Conservation (phyloP, 2,329 filamentous ascomycete species). For the Cladosporium austrohemisphaericum region DNA sequence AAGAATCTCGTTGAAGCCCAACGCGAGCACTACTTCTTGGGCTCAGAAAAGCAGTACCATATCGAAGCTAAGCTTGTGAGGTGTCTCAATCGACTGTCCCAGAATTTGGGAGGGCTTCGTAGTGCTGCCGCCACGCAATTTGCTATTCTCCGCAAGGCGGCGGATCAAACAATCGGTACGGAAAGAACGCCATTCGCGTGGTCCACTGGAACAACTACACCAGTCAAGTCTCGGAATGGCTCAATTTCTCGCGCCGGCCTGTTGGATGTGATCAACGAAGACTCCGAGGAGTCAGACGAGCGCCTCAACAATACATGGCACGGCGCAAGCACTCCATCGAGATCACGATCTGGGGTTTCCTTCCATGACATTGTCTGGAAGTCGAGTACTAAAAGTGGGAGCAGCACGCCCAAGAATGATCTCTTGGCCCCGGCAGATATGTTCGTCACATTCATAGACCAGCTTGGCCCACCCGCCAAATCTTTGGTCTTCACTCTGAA, state of each 20-base stretch:
- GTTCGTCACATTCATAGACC: slow-evolving; percentile 82
- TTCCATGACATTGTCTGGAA: slow-evolving; percentile 4
- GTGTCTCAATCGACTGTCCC: slow-evolving; percentile 78
- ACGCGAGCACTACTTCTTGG: slow-evolving; percentile 79
- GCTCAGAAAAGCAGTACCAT: slow-evolving; percentile 72
- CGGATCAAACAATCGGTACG: not conserved
- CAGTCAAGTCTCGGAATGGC: not conserved
- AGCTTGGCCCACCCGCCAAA: slow-evolving; percentile 92
- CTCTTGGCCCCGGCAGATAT: slow-evolving; percentile 64
- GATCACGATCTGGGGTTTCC: not conserved
- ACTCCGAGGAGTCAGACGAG: slow-evolving; percentile 36
- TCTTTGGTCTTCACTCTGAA: slow-evolving; percentile 89
- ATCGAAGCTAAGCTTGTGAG: slow-evolving; percentile 77
- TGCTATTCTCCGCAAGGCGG: slow-evolving; percentile 36
- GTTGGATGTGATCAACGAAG: slow-evolving; percentile 42
- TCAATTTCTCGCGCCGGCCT: slow-evolving; percentile 26
- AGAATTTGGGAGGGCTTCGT: slow-evolving; percentile 83
- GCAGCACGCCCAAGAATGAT: slow-evolving; percentile 12
- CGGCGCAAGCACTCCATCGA: not conserved
- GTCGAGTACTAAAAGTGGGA: not conserved
- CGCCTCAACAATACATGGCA: slow-evolving; percentile 2
- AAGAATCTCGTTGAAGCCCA: slow-evolving; percentile 81
- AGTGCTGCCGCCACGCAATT: slow-evolving; percentile 91
- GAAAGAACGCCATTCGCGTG: slow-evolving; percentile 3
- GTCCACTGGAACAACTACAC: slow-evolving; percentile 1